Conservation (phyloP, 768 basidiomycete genomes). For the Krasilnikovozyma curviuscula region DNA sequence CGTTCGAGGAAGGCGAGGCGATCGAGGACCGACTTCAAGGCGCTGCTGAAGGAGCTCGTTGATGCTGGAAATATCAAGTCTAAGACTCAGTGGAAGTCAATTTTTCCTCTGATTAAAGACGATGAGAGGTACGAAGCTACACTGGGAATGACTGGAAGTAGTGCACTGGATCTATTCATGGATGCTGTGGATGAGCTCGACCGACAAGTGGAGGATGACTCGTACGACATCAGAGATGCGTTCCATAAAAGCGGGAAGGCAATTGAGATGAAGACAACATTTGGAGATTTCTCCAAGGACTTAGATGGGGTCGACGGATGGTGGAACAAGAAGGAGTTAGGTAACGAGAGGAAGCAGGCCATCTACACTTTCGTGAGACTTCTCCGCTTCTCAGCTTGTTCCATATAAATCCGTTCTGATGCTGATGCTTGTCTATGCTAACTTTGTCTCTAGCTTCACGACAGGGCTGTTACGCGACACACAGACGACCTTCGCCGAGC, state of each 20-base stretch:
- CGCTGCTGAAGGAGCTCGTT: constrained; percentile 51
- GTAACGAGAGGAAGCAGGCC: neutral
- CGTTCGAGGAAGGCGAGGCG: constrained; percentile 70
- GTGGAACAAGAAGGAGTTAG: constrained; percentile 15
- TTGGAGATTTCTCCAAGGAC: constrained; percentile 21
- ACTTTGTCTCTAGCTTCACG: constrained; percentile 41
- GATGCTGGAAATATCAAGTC: constrained; percentile 49
- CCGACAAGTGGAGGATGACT: neutral
- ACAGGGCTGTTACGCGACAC: constrained; percentile 48
- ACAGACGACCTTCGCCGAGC: constrained; percentile 61
- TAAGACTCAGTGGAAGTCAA: constrained; percentile 75
- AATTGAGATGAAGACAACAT: neutral
- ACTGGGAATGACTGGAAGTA: constrained; percentile 83
- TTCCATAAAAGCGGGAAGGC: neutral
- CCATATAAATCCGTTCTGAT: neutral
- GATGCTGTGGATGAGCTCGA: constrained; percentile 73
- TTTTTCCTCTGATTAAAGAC: constrained; percentile 54
- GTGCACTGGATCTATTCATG: constrained; percentile 92
- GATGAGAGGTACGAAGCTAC: constrained; percentile 71
- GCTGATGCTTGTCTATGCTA: neutral
- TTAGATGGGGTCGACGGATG: constrained; percentile 39
- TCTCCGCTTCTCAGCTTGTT: neutral
- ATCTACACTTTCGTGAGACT: neutral
- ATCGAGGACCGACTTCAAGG: constrained; percentile 75
- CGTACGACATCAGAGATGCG: neutral